phyloP scores from a whole-genome alignment of 805 yeast genomes.

The Huiozyma naganishii region DNA sequence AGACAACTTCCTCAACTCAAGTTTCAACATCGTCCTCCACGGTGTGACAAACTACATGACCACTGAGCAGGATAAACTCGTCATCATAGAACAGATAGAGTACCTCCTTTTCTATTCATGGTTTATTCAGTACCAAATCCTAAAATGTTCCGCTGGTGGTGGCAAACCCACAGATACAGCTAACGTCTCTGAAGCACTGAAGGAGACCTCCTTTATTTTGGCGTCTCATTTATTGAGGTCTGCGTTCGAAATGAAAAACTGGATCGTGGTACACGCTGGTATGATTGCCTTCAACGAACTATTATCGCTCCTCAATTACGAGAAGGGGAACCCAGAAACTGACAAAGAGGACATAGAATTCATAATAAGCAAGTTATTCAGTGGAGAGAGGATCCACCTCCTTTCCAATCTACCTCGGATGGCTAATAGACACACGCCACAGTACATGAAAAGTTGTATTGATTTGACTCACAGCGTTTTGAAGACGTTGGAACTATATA shows the following conservation, averaged over 20 bases:
- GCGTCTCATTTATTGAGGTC: constrained; percentile 32
- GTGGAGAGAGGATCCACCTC: constrained; percentile 45
- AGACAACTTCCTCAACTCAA: constrained; percentile 55
- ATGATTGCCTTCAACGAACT: constrained; percentile 59
- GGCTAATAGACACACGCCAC: constrained; percentile 53
- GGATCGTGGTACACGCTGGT: constrained; percentile 58
- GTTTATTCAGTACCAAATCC: constrained; percentile 61
- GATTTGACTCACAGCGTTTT: constrained; percentile 56
- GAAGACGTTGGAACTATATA: constrained; percentile 53
- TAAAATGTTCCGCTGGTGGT: constrained; percentile 12
- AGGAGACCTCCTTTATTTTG: constrained; percentile 49
- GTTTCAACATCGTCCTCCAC: constrained; percentile 57
- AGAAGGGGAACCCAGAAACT: constrained; percentile 27
- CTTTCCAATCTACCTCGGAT: constrained; percentile 50
- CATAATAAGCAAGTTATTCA: constrained; percentile 58
- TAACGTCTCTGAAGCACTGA: constrained; percentile 44
- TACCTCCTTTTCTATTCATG: constrained; percentile 58
- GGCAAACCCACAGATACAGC: constrained; percentile 20
- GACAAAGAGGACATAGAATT: constrained; percentile 39
- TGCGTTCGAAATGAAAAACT: constrained; percentile 34
- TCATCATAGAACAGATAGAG: constrained; percentile 28
- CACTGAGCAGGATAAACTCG: constrained; percentile 29
- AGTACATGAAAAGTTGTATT: constrained; percentile 47
- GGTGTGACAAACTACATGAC: constrained; percentile 40
- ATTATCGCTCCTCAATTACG: constrained; percentile 33